Evolutionary conservation across 768 basidiomycete species (phyloP).

Genomic region (Dentipellis sp.): DNA sequence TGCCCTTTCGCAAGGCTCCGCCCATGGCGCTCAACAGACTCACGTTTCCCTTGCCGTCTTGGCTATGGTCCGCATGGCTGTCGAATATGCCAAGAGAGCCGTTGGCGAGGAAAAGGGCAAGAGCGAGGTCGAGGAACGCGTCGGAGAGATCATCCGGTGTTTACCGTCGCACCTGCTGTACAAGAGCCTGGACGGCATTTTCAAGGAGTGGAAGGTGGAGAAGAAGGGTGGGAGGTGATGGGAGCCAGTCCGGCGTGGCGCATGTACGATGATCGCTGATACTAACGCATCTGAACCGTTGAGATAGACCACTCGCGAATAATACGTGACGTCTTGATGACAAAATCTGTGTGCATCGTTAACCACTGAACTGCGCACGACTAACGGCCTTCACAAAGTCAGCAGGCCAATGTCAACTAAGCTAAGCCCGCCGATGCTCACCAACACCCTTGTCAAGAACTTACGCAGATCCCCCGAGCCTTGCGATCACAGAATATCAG

Average conservation of each 20-base stretch:
- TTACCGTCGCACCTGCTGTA: slow-evolving; percentile 82
- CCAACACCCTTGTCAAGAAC: too few relatives aligned
- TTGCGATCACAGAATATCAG: too few relatives aligned
- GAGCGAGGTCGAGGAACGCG: slow-evolving; percentile 59
- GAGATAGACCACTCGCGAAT: too few relatives aligned
- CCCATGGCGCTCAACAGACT: slow-evolving; percentile 84
- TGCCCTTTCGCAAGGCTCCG: slow-evolving; percentile 64
- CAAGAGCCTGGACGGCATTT: slow-evolving; percentile 90
- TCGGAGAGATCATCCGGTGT: slow-evolving; percentile 85
- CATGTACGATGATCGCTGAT: not conserved
- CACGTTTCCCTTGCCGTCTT: slow-evolving; percentile 90
- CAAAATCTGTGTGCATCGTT: slow-evolving; percentile 2
- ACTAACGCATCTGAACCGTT: too few relatives aligned
- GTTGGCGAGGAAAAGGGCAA: slow-evolving; percentile 52
- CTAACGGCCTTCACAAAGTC: too few relatives aligned
- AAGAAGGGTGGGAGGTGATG: slow-evolving; percentile 55
- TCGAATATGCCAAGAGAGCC: slow-evolving; percentile 74
- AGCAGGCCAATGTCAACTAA: too few relatives aligned
- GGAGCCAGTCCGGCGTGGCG: not conserved
- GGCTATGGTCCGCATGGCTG: slow-evolving; percentile 78
- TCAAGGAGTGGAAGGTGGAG: slow-evolving; percentile 84
- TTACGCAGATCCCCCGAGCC: too few relatives aligned
- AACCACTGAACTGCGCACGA: too few relatives aligned
- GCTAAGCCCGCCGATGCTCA: too few relatives aligned
- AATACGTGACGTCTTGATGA: not conserved